These are phyloP conservation scores for Jimgerdemannia flammicorona DNA, from an alignment of 192 early-diverging fungal species.

Conservation along the genomic window DNA sequence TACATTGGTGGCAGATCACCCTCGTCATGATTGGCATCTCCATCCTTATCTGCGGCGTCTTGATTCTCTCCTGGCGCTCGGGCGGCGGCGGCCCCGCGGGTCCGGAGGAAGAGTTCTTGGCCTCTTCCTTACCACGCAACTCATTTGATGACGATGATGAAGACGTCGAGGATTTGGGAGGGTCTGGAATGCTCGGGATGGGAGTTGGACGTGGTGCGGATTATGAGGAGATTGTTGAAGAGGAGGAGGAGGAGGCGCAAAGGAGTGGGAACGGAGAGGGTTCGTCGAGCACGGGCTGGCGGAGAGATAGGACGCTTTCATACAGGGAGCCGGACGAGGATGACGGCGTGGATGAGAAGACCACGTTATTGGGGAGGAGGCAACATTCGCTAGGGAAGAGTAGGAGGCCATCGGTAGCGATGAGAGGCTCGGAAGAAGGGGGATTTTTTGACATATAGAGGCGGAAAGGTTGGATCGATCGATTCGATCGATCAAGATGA, in stretches of 20 bases:
- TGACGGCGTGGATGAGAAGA: neutral
- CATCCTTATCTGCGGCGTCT: conserved; percentile 59
- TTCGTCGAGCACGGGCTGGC: neutral
- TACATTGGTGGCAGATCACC: conserved; percentile 55
- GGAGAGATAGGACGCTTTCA: neutral
- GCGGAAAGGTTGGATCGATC: too few relatives aligned
- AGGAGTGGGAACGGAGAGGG: neutral
- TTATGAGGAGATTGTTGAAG: neutral
- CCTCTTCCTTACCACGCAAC: neutral
- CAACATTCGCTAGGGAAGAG: neutral
- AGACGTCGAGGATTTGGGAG: neutral
- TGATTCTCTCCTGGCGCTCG: conserved; percentile 59
- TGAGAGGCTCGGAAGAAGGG: neutral
- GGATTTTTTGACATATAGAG: neutral
- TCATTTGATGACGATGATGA: neutral
- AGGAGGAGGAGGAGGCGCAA: neutral
- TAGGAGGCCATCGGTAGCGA: neutral
- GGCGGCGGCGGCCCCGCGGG: neutral
- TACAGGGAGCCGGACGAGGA: neutral
- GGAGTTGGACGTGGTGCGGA: neutral
- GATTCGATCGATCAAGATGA: too few relatives aligned
- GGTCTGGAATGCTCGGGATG: neutral
- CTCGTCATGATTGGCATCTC: conserved; percentile 65
- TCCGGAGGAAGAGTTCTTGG: conserved; percentile 3
- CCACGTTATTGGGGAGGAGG: neutral